These are phyloP conservation scores for Furcasterigmium furcatum DNA, from an alignment of 2,329 filamentous ascomycete species.

Conservation along the genomic window DNA sequence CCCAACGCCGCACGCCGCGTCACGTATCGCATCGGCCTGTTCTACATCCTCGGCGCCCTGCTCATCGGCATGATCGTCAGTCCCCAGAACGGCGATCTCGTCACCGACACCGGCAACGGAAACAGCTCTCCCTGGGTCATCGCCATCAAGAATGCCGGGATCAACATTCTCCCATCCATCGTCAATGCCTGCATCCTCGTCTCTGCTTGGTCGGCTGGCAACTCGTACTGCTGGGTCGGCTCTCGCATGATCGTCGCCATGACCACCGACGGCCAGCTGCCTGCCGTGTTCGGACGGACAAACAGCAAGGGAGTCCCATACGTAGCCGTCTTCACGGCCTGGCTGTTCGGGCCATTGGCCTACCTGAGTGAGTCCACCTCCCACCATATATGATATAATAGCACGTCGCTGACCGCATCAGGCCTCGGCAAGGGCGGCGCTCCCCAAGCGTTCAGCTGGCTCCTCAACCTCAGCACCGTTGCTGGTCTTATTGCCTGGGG, in stretches of 20 bases:
- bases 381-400: not conserved
- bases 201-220: conserved; percentile 67
- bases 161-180: conserved; percentile 46
- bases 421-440: conserved; percentile 9
- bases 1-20: conserved; percentile 19
- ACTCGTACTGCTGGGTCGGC: conserved; percentile 55
- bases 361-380: conserved; percentile 25
- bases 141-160: conserved; percentile 46
- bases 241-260: conserved; percentile 7
- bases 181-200: conserved; percentile 65
- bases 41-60: conserved; percentile 16
- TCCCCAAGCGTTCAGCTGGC: conserved; percentile 30
- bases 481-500: conserved; percentile 59
- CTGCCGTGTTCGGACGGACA: conserved; percentile 32
- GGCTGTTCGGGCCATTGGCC: conserved; percentile 34
- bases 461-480: conserved; percentile 59
- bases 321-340: conserved; percentile 30
- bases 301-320: conserved; percentile 38
- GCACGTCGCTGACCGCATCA: not conserved
- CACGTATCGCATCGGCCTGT: conserved; percentile 17
- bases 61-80: conserved; percentile 16
- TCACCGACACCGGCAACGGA: conserved; percentile 31
- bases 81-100: conserved; percentile 13
- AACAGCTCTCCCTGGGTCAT: conserved; percentile 48
- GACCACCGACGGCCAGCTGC: conserved; percentile 15